Evolutionary conservation across 2,329 filamentous ascomycete genomes (phyloP), one percentile per base, ranked within the genome.

Genomic region (Monosporascus sp.): DNA sequence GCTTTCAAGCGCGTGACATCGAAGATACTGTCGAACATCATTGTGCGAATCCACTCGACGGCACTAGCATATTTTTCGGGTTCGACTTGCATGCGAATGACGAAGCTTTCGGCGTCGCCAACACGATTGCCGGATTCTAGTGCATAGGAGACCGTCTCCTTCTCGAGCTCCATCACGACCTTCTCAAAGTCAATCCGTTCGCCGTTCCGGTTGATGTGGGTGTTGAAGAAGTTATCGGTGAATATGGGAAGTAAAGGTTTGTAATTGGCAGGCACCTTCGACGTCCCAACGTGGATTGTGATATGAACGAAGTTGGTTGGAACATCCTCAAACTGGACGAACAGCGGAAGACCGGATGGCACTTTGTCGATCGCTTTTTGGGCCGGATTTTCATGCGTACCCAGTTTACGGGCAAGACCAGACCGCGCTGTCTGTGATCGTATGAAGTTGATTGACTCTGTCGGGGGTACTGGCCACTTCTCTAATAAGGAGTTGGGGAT

Each of bases 251-350:
- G 77, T 22, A 99, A 73, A 3, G 94, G 94, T 66, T 93, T 91
- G 55, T 93, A 80, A 58, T 92, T 82, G n/a, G 88, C 80, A 0
- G 92, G 90, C 1, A 97, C 77, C 35, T 83, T 77, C 2, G 85
- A 81, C 1, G 91, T 96, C 50, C 90, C 90, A 49, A 97, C 77
- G 52, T 94, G 84, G 22, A 97, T 72, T 48, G 84, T 87, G 54
- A 97, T 80, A 62, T 93, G 88, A 7, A 96, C 91, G 68, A 99
- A 99, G 66, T 91, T 96, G 55, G 90, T 95, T 2, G 88, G 87
- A 15, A 97, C 91, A 65, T 96, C 87, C 71, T 99, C 94, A 60
- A 95, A 99, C 71, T 99, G 93, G n/a, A 99, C 79, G 71, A 97
- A 99, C 2, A 97, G 75, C 0, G 91, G 88, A n/a, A 86, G 68